Evolutionary conservation across 768 basidiomycete species (phyloP).

Genomic region (Phaffia tasmanica): DNA sequence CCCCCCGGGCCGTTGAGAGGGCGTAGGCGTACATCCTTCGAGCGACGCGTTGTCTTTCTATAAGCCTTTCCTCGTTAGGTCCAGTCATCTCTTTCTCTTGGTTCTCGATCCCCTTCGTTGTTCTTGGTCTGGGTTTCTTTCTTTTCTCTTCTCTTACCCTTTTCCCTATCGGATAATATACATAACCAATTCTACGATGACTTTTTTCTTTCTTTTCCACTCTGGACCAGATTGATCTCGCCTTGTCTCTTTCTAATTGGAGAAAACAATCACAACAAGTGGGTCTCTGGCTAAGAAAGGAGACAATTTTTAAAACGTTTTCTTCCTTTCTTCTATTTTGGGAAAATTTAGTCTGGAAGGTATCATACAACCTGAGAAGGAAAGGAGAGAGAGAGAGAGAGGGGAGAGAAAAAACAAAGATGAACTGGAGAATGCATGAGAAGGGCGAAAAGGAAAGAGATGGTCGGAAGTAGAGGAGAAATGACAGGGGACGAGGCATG

Average conservation of each 20-base stretch:
- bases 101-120: too few species aligned
- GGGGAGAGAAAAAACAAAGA: not conserved
- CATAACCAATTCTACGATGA: not conserved
- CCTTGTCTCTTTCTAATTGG: slow-evolving; percentile 1
- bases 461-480: too few species aligned
- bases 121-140: not conserved
- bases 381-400: not conserved
- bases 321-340: too few species aligned
- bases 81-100: too few species aligned
- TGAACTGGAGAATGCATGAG: not conserved
- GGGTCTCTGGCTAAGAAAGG: not conserved
- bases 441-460: not conserved
- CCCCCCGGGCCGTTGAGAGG: too few species aligned
- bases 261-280: not conserved
- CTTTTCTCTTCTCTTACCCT: not conserved
- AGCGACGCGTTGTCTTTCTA: too few species aligned
- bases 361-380: not conserved
- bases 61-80: too few species aligned
- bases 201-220: not conserved
- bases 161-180: too few species aligned
- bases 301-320: not conserved
- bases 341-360: not conserved
- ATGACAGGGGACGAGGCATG: not conserved
- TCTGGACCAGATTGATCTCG: not conserved
- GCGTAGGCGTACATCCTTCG: not conserved